Evolutionary conservation across 2,329 filamentous ascomycete species (phyloP).

Genomic region (Cercospora sesami): DNA sequence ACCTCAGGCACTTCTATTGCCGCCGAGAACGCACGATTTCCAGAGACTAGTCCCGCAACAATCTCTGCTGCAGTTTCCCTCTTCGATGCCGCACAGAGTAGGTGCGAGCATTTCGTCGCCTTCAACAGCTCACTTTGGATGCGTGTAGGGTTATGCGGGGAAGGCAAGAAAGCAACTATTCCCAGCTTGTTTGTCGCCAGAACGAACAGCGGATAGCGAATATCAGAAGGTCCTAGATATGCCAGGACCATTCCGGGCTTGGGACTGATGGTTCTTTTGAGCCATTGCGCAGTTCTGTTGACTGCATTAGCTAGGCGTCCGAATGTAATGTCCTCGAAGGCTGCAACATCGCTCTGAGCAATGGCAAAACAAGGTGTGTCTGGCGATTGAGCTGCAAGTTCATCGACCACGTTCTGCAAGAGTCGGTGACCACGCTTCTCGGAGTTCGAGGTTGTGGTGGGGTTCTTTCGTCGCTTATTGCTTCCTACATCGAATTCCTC

Average conservation of each 20-base stretch:
- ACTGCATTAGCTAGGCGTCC: conserved; percentile 6
- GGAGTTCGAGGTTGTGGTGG: background rate
- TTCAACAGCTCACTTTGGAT: conserved; percentile 1
- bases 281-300: conserved; percentile 8
- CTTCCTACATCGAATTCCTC: background rate
- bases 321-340: conserved; percentile 6
- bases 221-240: conserved; percentile 11
- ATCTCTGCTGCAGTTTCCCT: background rate
- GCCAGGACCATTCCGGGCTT: background rate
- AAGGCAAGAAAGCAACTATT: conserved; percentile 4
- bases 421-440: background rate
- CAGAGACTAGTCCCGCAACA: background rate
- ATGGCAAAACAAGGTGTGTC: background rate
- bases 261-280: background rate
- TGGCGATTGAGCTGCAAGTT: background rate
- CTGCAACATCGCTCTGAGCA: background rate
- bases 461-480: background rate
- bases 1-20: background rate
- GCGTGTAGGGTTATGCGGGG: background rate
- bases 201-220: conserved; percentile 5
- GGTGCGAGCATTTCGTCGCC: background rate
- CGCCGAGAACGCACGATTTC: background rate
- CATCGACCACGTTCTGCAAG: background rate
- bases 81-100: background rate
- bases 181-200: conserved; percentile 3